Evolutionary conservation across 164 flowering plant genomes (phyloP).

Genomic region (Aristolochia californica): DNA sequence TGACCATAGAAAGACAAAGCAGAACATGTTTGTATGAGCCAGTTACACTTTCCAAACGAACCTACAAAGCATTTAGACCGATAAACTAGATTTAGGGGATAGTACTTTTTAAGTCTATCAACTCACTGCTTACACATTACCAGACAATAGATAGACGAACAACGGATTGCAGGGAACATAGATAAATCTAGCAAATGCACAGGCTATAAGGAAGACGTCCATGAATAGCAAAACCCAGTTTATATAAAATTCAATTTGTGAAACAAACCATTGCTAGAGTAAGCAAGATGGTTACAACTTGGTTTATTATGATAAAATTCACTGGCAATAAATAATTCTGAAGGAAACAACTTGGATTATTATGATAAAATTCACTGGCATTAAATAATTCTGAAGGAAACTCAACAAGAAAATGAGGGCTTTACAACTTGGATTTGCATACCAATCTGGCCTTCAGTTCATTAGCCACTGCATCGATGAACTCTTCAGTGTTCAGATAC

Average conservation of each 20-base stretch:
- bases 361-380: not conserved
- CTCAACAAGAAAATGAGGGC: not conserved
- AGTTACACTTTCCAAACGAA: too few species aligned
- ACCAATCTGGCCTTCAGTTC: conserved; percentile 64
- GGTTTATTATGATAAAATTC: not conserved
- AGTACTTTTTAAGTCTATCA: too few species aligned
- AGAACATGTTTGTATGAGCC: too few species aligned
- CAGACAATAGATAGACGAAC: too few species aligned
- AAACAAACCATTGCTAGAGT: not conserved
- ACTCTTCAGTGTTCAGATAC: conserved; percentile 81
- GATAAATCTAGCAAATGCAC: not conserved
- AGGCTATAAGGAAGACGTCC: not conserved
- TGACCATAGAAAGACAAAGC: too few species aligned
- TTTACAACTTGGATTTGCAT: conserved; percentile 23
- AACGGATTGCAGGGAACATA: too few species aligned
- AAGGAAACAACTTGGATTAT: conserved; percentile 18
- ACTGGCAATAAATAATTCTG: not conserved
- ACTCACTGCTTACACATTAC: too few species aligned
- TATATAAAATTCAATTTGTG: not conserved
- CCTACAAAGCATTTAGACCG: too few species aligned
- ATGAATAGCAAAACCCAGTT: not conserved
- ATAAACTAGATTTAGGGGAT: too few species aligned
- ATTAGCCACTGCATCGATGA: conserved; percentile 86
- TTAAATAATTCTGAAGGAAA: not conserved
- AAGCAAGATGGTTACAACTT: not conserved